phyloP scores from a whole-genome alignment of 2,329 filamentous ascomycete genomes.

The Sclerotinia borealis region DNA sequence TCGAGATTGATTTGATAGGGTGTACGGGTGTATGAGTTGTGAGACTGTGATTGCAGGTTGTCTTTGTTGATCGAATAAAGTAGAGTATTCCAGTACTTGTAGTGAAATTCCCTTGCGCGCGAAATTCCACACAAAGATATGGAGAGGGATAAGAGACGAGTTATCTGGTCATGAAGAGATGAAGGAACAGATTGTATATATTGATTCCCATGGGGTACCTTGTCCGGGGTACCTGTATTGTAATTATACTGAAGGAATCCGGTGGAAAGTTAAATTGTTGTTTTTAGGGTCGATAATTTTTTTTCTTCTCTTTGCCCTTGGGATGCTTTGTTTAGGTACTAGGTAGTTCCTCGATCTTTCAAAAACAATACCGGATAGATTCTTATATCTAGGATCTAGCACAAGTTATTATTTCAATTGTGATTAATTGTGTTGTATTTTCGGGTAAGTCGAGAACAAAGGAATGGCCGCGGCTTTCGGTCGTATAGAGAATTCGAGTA shows the following conservation, averaged over 20 bases:
- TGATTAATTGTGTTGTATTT: neutral
- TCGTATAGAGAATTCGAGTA: neutral
- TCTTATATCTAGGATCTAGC: neutral
- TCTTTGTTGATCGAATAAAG: neutral
- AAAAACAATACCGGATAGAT: neutral
- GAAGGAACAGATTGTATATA: neutral
- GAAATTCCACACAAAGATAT: neutral
- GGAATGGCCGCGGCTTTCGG: constrained; percentile 7
- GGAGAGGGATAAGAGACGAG: neutral
- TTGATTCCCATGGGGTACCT: neutral
- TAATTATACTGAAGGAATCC: neutral
- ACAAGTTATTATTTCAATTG: neutral
- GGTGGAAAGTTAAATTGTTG: neutral
- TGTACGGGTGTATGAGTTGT: neutral
- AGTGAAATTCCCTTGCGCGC: neutral
- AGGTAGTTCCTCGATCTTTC: neutral
- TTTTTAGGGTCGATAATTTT: too few relatives aligned
- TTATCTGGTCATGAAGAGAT: neutral
- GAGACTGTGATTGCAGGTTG: too few relatives aligned
- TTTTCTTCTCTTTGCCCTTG: neutral
- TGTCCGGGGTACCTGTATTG: neutral
- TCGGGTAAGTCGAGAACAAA: constrained; percentile 1
- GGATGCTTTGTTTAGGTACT: neutral
- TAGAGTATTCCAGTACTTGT: neutral
- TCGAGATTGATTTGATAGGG: neutral